A percentile compares a stretch with the other conserved stretches of the same genome.
Conservation (phyloP, 805 yeast genomes). For the Tetrapisispora phaffii region DNA sequence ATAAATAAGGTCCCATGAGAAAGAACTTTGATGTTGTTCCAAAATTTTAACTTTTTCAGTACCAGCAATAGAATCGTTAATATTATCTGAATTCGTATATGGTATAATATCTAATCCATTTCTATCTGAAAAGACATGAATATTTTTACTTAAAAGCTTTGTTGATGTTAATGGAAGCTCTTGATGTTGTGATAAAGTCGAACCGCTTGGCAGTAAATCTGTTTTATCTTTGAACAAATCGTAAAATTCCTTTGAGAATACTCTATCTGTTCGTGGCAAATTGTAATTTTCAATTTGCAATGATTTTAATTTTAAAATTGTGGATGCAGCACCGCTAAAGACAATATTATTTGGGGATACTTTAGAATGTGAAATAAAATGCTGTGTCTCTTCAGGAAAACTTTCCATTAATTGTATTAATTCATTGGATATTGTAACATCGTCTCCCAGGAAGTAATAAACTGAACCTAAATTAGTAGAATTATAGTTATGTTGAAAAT, state of each 20-base stretch:
- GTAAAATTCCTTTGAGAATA: conserved; percentile 25
- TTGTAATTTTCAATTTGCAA: conserved; percentile 36
- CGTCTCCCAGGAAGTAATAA: conserved; percentile 69
- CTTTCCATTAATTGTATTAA: conserved; percentile 43
- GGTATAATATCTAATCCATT: conserved; percentile 17
- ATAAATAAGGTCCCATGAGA: conserved; percentile 23
- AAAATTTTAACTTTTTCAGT: conserved; percentile 6
- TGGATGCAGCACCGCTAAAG: conserved; percentile 44
- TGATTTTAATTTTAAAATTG: conserved; percentile 47
- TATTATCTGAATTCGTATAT: conserved; percentile 5
- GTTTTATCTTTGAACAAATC: conserved; percentile 20
- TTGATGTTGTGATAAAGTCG: conserved; percentile 17
- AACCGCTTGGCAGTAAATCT: conserved; percentile 19
- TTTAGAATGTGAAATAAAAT: conserved; percentile 63
- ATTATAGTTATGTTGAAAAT: conserved; percentile 17
- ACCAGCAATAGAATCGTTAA: conserved; percentile 4
- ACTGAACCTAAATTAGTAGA: conserved; percentile 38
- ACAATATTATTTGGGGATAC: conserved; percentile 53
- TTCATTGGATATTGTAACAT: conserved; percentile 35
- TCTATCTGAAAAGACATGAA: conserved; percentile 19
- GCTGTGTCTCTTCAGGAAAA: conserved; percentile 38
- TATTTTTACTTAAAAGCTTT: conserved; percentile 10
- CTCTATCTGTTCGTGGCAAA: conserved; percentile 29
- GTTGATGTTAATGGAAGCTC: conserved; percentile 11
- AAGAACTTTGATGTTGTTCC: neutral